Conservation (phyloP, 495 filamentous ascomycete species). For the Aspergillus haitiensis region DNA sequence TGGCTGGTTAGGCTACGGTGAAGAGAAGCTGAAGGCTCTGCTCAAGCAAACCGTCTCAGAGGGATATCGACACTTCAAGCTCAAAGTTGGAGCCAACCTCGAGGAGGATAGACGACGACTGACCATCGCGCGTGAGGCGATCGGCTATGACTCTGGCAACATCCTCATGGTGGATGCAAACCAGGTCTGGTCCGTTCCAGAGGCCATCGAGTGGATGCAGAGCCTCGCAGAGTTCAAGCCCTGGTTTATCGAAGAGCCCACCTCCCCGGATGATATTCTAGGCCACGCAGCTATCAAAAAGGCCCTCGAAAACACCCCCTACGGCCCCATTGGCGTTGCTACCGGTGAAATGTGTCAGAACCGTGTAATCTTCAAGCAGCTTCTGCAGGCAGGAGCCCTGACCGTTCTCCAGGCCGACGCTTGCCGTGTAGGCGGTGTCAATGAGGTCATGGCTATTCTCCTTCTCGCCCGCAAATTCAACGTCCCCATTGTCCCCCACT, state of each 20-base stretch:
- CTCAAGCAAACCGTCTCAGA: constrained; percentile 68
- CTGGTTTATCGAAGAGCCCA: constrained; percentile 99
- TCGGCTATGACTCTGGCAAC: constrained; percentile 84
- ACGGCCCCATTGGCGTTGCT: constrained; percentile 75
- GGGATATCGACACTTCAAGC: constrained; percentile 87
- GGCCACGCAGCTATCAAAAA: constrained; percentile 83
- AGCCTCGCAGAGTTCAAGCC: constrained; percentile 81
- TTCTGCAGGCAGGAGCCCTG: constrained; percentile 74
- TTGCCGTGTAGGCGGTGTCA: constrained; percentile 87
- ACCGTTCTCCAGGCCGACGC: constrained; percentile 91
- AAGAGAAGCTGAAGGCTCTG: constrained; percentile 76
- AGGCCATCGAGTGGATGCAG: constrained; percentile 87
- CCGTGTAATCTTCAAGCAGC: constrained; percentile 90
- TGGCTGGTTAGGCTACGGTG: constrained; percentile 90
- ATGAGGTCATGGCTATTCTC: constrained; percentile 89
- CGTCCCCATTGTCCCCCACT: constrained; percentile 85
- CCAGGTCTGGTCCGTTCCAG: constrained; percentile 90
- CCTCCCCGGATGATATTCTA: constrained; percentile 86
- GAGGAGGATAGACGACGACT: constrained; percentile 70
- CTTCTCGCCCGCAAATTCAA: constrained; percentile 83
- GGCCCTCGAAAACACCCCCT: constrained; percentile 63
- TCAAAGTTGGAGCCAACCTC: constrained; percentile 78
- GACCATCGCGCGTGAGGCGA: constrained; percentile 72
- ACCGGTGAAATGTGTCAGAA: constrained; percentile 98
- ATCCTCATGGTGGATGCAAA: constrained; percentile 95